Evolutionary conservation across 345 rosid genomes (phyloP).

Genomic region (Schrenkiella parvula): DNA sequence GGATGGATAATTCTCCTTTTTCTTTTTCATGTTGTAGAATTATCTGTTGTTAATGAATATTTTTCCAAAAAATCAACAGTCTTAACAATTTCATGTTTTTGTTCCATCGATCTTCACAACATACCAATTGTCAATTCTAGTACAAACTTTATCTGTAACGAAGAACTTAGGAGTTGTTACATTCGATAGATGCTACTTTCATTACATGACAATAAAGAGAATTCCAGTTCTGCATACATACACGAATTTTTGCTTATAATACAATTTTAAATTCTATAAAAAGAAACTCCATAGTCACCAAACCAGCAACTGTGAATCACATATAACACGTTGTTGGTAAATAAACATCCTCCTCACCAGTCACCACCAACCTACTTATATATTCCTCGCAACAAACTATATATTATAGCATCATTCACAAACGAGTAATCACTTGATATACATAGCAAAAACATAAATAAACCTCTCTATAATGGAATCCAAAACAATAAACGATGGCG

Average conservation of each 20-base stretch:
- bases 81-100: not conserved
- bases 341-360: not conserved
- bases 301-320: slow-evolving; percentile 22
- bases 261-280: not conserved
- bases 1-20: not conserved
- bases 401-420: slow-evolving; percentile 2
- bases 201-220: not conserved
- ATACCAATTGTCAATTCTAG: not conserved
- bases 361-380: slow-evolving; percentile 25
- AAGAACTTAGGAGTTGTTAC: not conserved
- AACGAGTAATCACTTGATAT: not conserved
- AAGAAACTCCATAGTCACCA: slow-evolving; percentile 7
- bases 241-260: not conserved
- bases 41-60: not conserved
- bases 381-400: not conserved
- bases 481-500: not conserved
- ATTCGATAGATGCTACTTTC: not conserved
- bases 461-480: slow-evolving; percentile 9
- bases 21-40: not conserved
- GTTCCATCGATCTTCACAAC: not conserved
- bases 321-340: slow-evolving; percentile 19
- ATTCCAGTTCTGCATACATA: too few species aligned
- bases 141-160: not conserved
- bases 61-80: not conserved
- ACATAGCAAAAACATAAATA: not conserved